A percentile compares a stretch with the other conserved stretches of the same genome.
Evolutionary conservation across 352 stramenopile species (phyloP).

Genomic region (Nothophytophthora sp.): DNA sequence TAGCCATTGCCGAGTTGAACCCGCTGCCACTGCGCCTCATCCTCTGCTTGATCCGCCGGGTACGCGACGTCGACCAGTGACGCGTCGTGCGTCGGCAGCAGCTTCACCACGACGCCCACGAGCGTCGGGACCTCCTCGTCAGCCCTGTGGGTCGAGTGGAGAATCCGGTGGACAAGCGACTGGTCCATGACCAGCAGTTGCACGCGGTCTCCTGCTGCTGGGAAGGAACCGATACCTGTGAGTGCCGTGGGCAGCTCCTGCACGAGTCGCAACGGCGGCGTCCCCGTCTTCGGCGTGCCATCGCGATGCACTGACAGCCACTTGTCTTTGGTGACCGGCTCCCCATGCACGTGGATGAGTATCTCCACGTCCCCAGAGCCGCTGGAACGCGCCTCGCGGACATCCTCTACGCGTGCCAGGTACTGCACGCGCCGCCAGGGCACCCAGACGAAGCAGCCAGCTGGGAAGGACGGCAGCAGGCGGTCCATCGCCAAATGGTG

Average conservation of each 20-base stretch:
- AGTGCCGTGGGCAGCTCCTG: slow-evolving; percentile 20
- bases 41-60: slow-evolving; percentile 17
- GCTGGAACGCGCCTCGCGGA: background rate
- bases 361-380: slow-evolving; percentile 16
- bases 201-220: slow-evolving; percentile 31
- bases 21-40: slow-evolving; percentile 19
- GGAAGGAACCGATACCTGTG: slow-evolving; percentile 41
- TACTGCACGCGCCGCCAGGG: slow-evolving; percentile 50
- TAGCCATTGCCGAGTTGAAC: slow-evolving; percentile 61
- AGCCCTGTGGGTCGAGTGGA: background rate
- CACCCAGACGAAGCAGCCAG: slow-evolving; percentile 34
- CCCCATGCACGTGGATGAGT: slow-evolving; percentile 46
- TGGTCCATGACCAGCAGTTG: slow-evolving; percentile 42
- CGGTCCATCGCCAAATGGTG: no score
- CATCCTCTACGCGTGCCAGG: slow-evolving; percentile 44
- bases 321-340: slow-evolving; percentile 45
- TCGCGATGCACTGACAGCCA: slow-evolving; percentile 31
- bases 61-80: slow-evolving; percentile 52
- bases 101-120: slow-evolving; percentile 36
- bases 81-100: slow-evolving; percentile 44
- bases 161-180: slow-evolving; percentile 10
- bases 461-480: slow-evolving; percentile 9
- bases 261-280: slow-evolving; percentile 28
- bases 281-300: slow-evolving; percentile 1
- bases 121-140: slow-evolving; percentile 16